Percentiles rank a stretch among this genome's conserved stretches.
Evolutionary conservation across 306 rosid species (phyloP).

Genomic region (Dicorynia guianensis): DNA sequence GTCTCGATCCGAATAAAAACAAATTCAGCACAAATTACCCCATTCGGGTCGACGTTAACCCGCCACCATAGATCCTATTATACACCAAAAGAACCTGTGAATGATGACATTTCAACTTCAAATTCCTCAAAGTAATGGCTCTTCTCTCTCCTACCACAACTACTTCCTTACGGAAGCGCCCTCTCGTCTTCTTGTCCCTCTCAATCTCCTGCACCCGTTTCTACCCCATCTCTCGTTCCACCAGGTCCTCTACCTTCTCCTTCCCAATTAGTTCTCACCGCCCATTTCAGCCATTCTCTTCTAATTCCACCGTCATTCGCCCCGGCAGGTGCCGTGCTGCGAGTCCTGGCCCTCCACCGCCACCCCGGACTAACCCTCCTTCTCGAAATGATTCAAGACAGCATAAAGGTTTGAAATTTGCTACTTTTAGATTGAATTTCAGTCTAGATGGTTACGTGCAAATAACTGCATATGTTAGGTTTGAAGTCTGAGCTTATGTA

Average conservation of each 20-base stretch:
- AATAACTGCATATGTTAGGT: not conserved
- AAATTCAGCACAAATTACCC: not conserved
- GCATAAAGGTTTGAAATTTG: constrained; percentile 40
- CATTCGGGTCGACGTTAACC: not conserved
- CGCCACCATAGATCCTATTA: not conserved
- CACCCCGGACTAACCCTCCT: constrained; percentile 45
- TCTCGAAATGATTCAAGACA: constrained; percentile 34
- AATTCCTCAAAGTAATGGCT: constrained; percentile 49
- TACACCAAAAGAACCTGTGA: not conserved
- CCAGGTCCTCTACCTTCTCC: constrained; percentile 23
- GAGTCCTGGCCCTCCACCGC: constrained; percentile 58
- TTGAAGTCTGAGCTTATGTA: not conserved
- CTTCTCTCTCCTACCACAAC: constrained; percentile 26
- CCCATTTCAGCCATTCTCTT: constrained; percentile 37
- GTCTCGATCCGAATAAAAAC: not conserved
- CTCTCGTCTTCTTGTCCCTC: constrained; percentile 31
- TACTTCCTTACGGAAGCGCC: not conserved
- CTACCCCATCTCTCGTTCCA: not conserved
- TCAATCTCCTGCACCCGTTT: constrained; percentile 21
- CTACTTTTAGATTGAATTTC: not conserved
- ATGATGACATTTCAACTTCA: not conserved
- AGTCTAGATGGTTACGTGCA: not conserved
- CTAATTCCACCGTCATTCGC: constrained; percentile 25
- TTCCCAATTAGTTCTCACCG: constrained; percentile 44
- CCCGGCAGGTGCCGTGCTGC: constrained; percentile 56